A percentile compares a stretch with the other conserved stretches of the same genome.
Conservation (phyloP, 2,329 filamentous ascomycete species). For the Rosellinia necatrix region DNA sequence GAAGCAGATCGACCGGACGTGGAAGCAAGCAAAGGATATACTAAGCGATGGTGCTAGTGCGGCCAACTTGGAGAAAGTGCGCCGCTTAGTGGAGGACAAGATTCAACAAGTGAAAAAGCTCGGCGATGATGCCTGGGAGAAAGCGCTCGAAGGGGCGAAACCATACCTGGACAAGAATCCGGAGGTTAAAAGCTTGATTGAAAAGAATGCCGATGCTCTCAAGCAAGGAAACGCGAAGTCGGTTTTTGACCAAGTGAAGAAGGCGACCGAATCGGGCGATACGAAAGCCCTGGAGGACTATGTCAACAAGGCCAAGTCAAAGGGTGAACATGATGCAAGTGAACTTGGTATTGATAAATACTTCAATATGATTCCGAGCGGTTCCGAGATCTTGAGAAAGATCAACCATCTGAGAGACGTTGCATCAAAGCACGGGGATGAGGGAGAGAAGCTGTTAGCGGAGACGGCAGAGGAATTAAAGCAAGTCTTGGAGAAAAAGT, state of each 20-base stretch:
- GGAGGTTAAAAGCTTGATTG: conserved; percentile 72
- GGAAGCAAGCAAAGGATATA: conserved; percentile 67
- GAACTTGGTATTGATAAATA: conserved; percentile 63
- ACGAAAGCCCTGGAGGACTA: conserved; percentile 63
- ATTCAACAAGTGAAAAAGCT: conserved; percentile 67
- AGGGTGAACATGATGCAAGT: conserved; percentile 44
- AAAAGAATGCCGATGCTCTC: conserved; percentile 70
- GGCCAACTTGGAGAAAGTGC: conserved; percentile 57
- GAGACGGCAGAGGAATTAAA: conserved; percentile 70
- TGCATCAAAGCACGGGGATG: conserved; percentile 68
- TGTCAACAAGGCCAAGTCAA: conserved; percentile 65
- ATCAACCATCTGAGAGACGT: conserved; percentile 67
- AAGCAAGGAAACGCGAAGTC: conserved; percentile 70
- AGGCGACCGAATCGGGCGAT: conserved; percentile 65
- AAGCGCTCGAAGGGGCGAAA: conserved; percentile 72
- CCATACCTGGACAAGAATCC: conserved; percentile 77
- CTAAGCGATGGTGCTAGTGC: conserved; percentile 64
- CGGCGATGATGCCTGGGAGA: conserved; percentile 73
- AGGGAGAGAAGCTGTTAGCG: conserved; percentile 71
- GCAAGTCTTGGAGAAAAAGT: conserved; percentile 66
- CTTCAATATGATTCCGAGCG: conserved; percentile 67
- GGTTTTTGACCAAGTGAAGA: conserved; percentile 65
- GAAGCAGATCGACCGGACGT: conserved; percentile 75
- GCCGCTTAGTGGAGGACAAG: conserved; percentile 71
- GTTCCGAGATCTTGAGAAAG: conserved; percentile 67